Conservation (phyloP, 2,329 filamentous ascomycete species). For the Paecilomyces dactylethromorphus region DNA sequence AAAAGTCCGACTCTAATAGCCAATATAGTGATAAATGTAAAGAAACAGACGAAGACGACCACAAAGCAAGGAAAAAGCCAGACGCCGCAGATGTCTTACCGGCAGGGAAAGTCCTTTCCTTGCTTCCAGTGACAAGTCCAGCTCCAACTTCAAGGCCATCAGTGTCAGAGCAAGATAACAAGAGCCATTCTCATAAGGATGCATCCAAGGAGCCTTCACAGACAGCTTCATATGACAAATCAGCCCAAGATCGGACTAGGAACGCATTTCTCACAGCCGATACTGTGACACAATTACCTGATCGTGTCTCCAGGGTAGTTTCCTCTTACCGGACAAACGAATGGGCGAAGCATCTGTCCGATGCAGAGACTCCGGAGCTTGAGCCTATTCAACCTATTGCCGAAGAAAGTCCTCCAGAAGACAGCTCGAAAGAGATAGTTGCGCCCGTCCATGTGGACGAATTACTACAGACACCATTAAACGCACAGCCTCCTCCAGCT, state of each 20-base stretch:
- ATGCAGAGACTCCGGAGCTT: constrained; percentile 66
- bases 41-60: not conserved
- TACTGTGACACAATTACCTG: constrained; percentile 54
- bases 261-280: constrained; percentile 23
- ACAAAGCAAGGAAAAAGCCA: constrained; percentile 1
- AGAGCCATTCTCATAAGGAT: not conserved
- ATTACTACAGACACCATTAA: constrained; percentile 57
- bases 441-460: constrained; percentile 59
- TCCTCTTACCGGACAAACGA: constrained; percentile 86
- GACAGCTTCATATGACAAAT: constrained; percentile 1
- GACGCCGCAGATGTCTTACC: not conserved
- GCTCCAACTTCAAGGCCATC: not conserved
- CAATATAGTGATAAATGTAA: not conserved
- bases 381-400: constrained; percentile 40
- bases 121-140: not conserved
- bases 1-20: not conserved
- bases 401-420: constrained; percentile 25
- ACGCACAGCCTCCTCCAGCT: constrained; percentile 40
- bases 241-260: constrained; percentile 9
- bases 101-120: not conserved
- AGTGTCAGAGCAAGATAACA: not conserved
- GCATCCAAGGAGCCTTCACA: not conserved
- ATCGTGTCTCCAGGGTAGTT: constrained; percentile 68
- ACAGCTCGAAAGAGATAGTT: constrained; percentile 41
- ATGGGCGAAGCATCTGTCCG: constrained; percentile 84